Evolutionary conservation across 2,329 filamentous ascomycete genomes (phyloP).

Genomic region (Blastomyces percursus): DNA sequence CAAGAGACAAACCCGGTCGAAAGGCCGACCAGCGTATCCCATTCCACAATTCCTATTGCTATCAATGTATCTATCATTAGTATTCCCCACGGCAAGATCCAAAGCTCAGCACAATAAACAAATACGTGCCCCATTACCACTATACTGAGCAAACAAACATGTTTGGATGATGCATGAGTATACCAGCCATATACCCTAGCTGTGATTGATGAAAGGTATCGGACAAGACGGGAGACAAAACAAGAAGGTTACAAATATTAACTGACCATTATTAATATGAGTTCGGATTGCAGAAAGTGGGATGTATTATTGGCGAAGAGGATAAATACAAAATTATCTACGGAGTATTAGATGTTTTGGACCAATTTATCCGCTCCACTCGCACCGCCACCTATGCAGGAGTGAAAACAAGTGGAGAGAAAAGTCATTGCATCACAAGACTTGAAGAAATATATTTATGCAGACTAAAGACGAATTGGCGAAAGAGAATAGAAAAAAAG

Average conservation of each 20-base stretch:
- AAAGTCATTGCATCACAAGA: not conserved
- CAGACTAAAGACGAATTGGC: too few species aligned
- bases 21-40: too few species aligned
- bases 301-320: not conserved
- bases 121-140: not conserved
- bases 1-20: too few species aligned
- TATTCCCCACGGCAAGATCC: not conserved
- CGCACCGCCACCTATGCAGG: not conserved
- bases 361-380: not conserved
- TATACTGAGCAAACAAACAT: too few species aligned
- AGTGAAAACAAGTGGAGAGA: not conserved
- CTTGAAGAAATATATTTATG: not conserved
- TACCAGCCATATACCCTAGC: not conserved
- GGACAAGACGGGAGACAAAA: not conserved
- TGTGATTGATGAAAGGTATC: not conserved
- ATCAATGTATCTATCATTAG: not conserved
- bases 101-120: not conserved
- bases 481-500: too few species aligned
- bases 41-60: not conserved
- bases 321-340: not conserved
- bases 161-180: too few species aligned
- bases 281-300: not conserved
- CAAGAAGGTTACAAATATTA: too few species aligned
- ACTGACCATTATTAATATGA: not conserved
- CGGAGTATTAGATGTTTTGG: too few species aligned